Evolutionary conservation across 192 early-diverging fungal species (phyloP), one percentile per base, ranked within the genome.

Genomic region (Dissophora ornata): DNA sequence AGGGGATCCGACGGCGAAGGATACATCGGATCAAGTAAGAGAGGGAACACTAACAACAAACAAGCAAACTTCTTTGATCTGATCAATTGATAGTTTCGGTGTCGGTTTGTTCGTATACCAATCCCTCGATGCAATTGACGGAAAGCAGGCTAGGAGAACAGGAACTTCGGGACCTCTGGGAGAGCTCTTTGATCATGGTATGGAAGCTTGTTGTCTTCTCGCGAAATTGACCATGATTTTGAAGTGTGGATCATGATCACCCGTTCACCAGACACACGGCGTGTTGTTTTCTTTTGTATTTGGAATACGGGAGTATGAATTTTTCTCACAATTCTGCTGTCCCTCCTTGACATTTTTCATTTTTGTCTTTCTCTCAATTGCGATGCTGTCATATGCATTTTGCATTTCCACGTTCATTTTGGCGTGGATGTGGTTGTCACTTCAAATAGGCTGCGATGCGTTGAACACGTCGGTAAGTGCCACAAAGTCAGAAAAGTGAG

Each of bases 171-270:
- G 94, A 21, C 96, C 96, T 21, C 69, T 98, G 57, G 96, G 96
- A 25, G 96, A 98, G 85, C 81, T 98, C 47, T 98, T 98, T 84
- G 96, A 98, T 81, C 96, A 98, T 57, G 92, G 95, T 71, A 95
- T n/a, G n/a, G n/a, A n/a, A n/a, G n/a, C n/a, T n/a, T n/a, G n/a
- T n/a, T n/a, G n/a, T n/a, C n/a, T n/a, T n/a, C n/a, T n/a, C n/a
- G n/a, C n/a, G n/a, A n/a, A n/a, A n/a, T n/a, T n/a, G n/a, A n/a
- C n/a, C n/a, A n/a, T n/a, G n/a, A n/a, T n/a, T n/a, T n/a, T n/a
- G n/a, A n/a, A n/a, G n/a, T n/a, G n/a, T n/a, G n/a, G n/a, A n/a
- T n/a, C n/a, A n/a, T n/a, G n/a, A n/a, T n/a, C n/a, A n/a, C n/a
- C n/a, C n/a, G n/a, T n/a, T n/a, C n/a, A n/a, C n/a, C n/a, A n/a